Evolutionary conservation across 75 land plant species (phyloP), one percentile per base, ranked within the genome.

Genomic region (Picea sitchensis): DNA sequence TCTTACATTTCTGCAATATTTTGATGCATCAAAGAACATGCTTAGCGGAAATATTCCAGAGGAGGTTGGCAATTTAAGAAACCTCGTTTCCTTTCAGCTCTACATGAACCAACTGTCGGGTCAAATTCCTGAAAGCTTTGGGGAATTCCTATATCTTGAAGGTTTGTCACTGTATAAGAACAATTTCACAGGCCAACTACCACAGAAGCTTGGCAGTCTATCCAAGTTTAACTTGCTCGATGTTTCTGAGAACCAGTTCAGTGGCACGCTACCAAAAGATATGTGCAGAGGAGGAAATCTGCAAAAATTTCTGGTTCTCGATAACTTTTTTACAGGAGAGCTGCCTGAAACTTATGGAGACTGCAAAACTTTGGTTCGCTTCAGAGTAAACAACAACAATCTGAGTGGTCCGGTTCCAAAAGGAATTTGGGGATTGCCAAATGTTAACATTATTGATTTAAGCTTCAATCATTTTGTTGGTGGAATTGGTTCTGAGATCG

Each of bases 371-470:
- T 81, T 93, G 61, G 32, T 86, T 18, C 81, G 87, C 18, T 83
- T 85, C 75, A 82, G 93, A 21, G 88, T 88, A 14, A 90, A 81
- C 76, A 21, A 77, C 36, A 84, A 87, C 58, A 81, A 9, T 31
- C 81, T 96, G 56, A 78, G 69, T 31, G 99, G 99, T 0, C 20
- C 79, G 12, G 75, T 96, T 14, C 99, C 99, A 4, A 82, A 75
- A 69, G 84, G 81, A 13, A 57, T 93, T 13, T 69, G 92, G 32
- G 82, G 83, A 59, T 87, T 92, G 59, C 92, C 92, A 18, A 83
- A 82, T n/a, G 94, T 79, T 58, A 81, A 81, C 1, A 93, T 89
- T 38, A 81, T 91, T 64, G 88, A 90, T 59, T 74, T 94, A 57
- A 64, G 81, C 58, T 80, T 63, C 81, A 95, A 95, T 75, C 58